These are phyloP conservation scores for Tubosaeta brunneosetosa DNA, from an alignment of 768 basidiomycete species.

Conservation along the genomic window DNA sequence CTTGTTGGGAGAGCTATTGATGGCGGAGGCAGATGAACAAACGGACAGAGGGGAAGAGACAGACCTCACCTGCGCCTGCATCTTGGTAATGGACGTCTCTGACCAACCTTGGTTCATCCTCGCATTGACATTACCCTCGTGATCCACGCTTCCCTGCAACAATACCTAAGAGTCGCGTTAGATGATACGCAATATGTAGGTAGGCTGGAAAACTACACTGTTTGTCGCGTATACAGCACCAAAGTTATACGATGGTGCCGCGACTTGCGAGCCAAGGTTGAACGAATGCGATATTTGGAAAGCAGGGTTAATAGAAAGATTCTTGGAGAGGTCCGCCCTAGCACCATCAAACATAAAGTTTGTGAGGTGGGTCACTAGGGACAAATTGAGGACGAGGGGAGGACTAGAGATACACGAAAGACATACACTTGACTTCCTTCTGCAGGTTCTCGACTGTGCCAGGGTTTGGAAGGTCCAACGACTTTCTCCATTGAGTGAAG, in stretches of 20 bases:
- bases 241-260: conserved; percentile 88
- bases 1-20: conserved; percentile 64
- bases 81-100: conserved; percentile 69
- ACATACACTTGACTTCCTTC: conserved; percentile 86
- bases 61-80: conserved; percentile 74
- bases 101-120: conserved; percentile 91
- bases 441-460: conserved; percentile 89
- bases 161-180: conserved; percentile 56
- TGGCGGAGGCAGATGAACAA: conserved; percentile 10
- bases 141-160: conserved; percentile 90
- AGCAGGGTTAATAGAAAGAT: conserved; percentile 85
- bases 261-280: conserved; percentile 80
- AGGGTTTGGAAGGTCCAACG: conserved; percentile 83
- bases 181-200: conserved; percentile 16
- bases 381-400: neutral
- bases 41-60: neutral
- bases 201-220: conserved; percentile 43
- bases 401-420: conserved; percentile 3
- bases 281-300: conserved; percentile 99
- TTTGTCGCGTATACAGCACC: conserved; percentile 87
- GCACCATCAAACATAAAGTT: conserved; percentile 98
- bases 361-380: conserved; percentile 78
- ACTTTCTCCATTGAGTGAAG: conserved; percentile 77
- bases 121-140: conserved; percentile 85
- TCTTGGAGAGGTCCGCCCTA: conserved; percentile 92